Conservation (phyloP, 257 asterid genomes). For the Sherardia arvensis region DNA sequence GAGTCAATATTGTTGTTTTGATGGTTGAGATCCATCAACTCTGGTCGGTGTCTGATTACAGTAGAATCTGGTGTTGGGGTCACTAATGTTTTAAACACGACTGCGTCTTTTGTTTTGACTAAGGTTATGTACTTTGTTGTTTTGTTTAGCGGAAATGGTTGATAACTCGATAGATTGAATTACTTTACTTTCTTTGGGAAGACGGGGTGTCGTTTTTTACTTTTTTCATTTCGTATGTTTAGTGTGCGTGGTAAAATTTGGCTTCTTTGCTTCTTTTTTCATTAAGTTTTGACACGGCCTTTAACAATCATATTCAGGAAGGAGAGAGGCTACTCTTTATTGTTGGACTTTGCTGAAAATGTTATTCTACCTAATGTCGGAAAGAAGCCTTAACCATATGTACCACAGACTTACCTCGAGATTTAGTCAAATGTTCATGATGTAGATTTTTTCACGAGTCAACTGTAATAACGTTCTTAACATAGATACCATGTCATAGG, state of each 20-base stretch:
- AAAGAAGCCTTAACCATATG: constrained; percentile 42
- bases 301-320: constrained; percentile 61
- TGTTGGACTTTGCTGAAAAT: constrained; percentile 39
- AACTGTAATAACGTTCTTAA: not conserved
- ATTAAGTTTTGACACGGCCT: constrained; percentile 39
- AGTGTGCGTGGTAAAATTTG: constrained; percentile 7
- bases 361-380: constrained; percentile 36
- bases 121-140: not conserved
- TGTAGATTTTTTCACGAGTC: constrained; percentile 1
- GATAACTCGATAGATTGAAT: not conserved
- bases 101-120: not conserved
- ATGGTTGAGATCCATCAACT: not conserved
- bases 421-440: constrained; percentile 12
- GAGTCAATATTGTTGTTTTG: not conserved
- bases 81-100: not conserved
- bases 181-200: not conserved
- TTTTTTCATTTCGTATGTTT: not conserved
- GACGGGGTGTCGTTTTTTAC: not conserved
- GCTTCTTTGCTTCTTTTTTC: constrained; percentile 11
- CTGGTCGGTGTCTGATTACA: not conserved
- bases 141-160: not conserved
- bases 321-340: constrained; percentile 42
- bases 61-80: not conserved
- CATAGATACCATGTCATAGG: constrained; percentile 18
- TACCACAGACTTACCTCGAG: constrained; percentile 32